These are phyloP conservation scores for Laguncularia racemosa DNA, from an alignment of 345 rosid species.

Conservation along the genomic window DNA sequence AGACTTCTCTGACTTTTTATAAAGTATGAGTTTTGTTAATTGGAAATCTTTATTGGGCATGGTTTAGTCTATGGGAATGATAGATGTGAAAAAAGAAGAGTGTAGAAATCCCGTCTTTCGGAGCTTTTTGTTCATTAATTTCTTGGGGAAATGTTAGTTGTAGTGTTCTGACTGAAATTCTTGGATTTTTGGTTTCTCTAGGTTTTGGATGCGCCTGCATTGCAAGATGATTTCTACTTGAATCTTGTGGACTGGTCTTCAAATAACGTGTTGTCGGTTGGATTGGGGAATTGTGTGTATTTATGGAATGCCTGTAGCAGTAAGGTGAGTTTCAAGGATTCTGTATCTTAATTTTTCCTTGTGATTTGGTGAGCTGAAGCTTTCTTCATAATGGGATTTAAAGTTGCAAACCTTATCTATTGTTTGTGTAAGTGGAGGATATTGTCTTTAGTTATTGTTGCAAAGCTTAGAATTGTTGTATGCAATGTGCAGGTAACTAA, in stretches of 20 bases:
- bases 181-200: constrained; percentile 14
- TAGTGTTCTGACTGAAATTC: not conserved
- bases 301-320: constrained; percentile 99
- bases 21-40: too few relatives aligned
- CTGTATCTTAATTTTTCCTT: not conserved
- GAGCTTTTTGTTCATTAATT: not conserved
- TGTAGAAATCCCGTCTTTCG: too few relatives aligned
- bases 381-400: not conserved
- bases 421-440: too few relatives aligned
- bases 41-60: too few relatives aligned
- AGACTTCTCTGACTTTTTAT: too few relatives aligned
- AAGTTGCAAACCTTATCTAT: not conserved
- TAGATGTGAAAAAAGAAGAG: too few relatives aligned
- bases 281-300: constrained; percentile 91
- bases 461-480: not conserved
- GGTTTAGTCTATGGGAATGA: too few relatives aligned
- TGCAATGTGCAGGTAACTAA: constrained; percentile 63
- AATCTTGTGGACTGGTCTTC: constrained; percentile 99
- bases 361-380: not conserved
- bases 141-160: not conserved
- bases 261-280: constrained; percentile 87
- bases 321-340: constrained; percentile 43
- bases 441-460: too few relatives aligned
- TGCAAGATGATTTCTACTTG: constrained; percentile 98
- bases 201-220: constrained; percentile 98